Evolutionary conservation across 768 basidiomycete species (phyloP).

Genomic region (Chiua virens): DNA sequence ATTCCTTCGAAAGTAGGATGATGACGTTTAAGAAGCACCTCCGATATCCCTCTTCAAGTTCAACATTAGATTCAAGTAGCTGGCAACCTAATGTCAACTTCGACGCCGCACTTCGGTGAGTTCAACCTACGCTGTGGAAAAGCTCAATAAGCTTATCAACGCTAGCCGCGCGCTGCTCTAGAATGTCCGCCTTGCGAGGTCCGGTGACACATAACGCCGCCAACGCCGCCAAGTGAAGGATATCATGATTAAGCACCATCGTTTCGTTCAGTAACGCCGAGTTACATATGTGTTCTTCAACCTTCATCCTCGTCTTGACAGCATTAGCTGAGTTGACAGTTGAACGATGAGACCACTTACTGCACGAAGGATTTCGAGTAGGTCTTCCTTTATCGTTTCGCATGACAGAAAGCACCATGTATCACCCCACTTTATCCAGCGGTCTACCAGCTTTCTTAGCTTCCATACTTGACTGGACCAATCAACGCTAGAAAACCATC

Average conservation of each 20-base stretch:
- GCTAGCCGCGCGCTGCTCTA: neutral
- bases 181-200: neutral
- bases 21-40: slow-evolving; percentile 16
- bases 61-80: slow-evolving; percentile 22
- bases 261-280: slow-evolving; percentile 15
- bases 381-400: slow-evolving; percentile 4
- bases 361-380: slow-evolving; percentile 15
- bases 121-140: slow-evolving; percentile 23
- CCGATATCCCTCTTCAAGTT: slow-evolving; percentile 17
- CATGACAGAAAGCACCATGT: slow-evolving; percentile 14
- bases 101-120: neutral
- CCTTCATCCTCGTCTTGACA: slow-evolving; percentile 6
- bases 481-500: slow-evolving; percentile 8
- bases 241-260: slow-evolving; percentile 16
- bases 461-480: slow-evolving; percentile 6
- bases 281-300: slow-evolving; percentile 26
- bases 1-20: slow-evolving; percentile 19
- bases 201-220: slow-evolving; percentile 13
- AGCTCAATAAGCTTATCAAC: slow-evolving; percentile 19
- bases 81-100: slow-evolving; percentile 8
- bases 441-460: slow-evolving; percentile 8
- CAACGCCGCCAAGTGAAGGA: slow-evolving; percentile 19
- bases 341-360: slow-evolving; percentile 4
- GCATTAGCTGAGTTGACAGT: slow-evolving; percentile 6
- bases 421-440: slow-evolving; percentile 7